phyloP scores from a whole-genome alignment of 176 grass and related monocot genomes.

The Musa beccarii region DNA sequence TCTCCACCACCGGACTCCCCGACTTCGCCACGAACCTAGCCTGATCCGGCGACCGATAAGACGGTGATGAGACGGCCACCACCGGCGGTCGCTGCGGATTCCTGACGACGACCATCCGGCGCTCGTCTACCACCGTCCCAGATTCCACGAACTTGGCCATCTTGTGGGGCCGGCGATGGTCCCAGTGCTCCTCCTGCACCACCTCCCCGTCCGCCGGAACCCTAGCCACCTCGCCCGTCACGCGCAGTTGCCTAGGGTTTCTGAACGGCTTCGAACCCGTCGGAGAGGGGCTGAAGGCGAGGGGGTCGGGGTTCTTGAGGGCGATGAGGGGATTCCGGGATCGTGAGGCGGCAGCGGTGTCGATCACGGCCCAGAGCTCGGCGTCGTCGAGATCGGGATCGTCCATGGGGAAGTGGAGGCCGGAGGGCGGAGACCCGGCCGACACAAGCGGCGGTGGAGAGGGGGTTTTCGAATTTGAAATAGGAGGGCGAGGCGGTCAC shows the following conservation, averaged over 20 bases:
- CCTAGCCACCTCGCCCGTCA: constrained; percentile 10
- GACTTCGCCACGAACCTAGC: constrained; percentile 27
- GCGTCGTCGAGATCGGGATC: constrained; percentile 61
- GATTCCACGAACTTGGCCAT: constrained; percentile 13
- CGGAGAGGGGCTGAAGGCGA: not conserved
- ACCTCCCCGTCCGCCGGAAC: constrained; percentile 36
- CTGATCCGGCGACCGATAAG: constrained; percentile 21
- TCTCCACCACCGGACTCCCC: constrained; percentile 38
- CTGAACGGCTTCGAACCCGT: constrained; percentile 12
- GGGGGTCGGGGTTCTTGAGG: not conserved
- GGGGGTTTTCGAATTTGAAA: not conserved
- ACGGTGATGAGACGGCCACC: not conserved
- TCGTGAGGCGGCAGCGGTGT: constrained; percentile 40
- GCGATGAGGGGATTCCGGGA: constrained; percentile 21
- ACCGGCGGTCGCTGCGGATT: constrained; percentile 11
- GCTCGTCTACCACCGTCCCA: not conserved
- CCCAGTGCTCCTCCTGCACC: constrained; percentile 46
- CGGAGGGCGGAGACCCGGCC: not conserved
- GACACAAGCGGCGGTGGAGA: not conserved
- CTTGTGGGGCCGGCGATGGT: constrained; percentile 6
- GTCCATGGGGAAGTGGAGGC: constrained; percentile 30
- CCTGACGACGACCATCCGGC: constrained; percentile 21
- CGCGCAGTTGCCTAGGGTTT: constrained; percentile 26
- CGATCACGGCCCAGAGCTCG: constrained; percentile 71
- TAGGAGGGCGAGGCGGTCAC: not conserved